Conservation (phyloP, 495 filamentous ascomycete genomes). For the Neurospora sp. region DNA sequence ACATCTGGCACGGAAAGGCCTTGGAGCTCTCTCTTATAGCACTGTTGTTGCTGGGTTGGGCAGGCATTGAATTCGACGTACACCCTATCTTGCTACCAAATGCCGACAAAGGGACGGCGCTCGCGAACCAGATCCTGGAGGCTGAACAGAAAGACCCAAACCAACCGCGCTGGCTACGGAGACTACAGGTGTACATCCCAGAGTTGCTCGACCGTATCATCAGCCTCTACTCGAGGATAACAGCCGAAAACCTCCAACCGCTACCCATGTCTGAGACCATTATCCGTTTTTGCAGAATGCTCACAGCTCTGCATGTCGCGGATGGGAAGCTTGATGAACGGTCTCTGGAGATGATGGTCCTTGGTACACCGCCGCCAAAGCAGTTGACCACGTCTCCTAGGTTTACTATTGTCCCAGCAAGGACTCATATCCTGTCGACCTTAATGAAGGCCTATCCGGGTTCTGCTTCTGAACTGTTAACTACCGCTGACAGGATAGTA, state of each 20-base stretch:
- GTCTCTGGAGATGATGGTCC: constrained; percentile 56
- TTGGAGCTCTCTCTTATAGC: constrained; percentile 76
- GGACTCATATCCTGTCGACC: constrained; percentile 57
- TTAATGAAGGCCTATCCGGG: constrained; percentile 65
- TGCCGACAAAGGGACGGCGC: constrained; percentile 34
- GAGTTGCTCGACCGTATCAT: constrained; percentile 69
- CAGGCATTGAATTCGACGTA: constrained; percentile 78
- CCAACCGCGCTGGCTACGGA: constrained; percentile 34
- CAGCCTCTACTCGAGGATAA: constrained; percentile 70
- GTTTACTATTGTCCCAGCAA: constrained; percentile 40
- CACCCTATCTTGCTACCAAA: constrained; percentile 39
- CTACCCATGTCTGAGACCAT: constrained; percentile 72
- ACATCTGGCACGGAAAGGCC: constrained; percentile 94
- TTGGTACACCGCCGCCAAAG: constrained; percentile 23
- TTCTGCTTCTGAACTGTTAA: constrained; percentile 48
- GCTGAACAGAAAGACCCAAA: constrained; percentile 28
- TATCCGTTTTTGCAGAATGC: constrained; percentile 66
- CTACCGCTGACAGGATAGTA: constrained; percentile 58
- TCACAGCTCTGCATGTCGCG: constrained; percentile 58
- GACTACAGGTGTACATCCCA: constrained; percentile 31
- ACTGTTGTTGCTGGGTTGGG: constrained; percentile 76
- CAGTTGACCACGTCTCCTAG: constrained; percentile 31
- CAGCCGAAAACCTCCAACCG: constrained; percentile 71
- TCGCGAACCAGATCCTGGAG: constrained; percentile 36
- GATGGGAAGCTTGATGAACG: constrained; percentile 58